Percentiles rank a stretch among this genome's conserved stretches.
Conservation (phyloP, 108 stramenopile species). For the Cyclostephanos invisitatus region DNA sequence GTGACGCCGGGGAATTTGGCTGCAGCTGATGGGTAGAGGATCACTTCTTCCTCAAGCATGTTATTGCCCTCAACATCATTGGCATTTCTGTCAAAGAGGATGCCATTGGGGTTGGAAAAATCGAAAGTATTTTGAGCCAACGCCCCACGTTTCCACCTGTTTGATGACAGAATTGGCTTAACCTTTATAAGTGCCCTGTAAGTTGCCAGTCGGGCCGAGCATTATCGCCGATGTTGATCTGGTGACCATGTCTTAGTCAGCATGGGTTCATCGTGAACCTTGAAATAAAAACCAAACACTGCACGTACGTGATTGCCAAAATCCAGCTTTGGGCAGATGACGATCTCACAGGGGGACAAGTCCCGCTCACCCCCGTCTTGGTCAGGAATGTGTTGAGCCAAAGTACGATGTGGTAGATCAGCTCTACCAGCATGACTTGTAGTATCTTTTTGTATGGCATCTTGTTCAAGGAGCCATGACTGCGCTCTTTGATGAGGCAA, state of each 20-base stretch:
- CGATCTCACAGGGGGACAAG: slow-evolving; percentile 20
- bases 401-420: slow-evolving; percentile 17
- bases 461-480: not conserved
- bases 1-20: too few relatives aligned
- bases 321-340: slow-evolving; percentile 11
- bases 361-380: slow-evolving; percentile 16
- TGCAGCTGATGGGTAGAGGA: too few relatives aligned
- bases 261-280: slow-evolving; percentile 22
- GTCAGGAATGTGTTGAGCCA: slow-evolving; percentile 34
- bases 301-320: slow-evolving; percentile 24
- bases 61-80: too few relatives aligned
- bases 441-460: slow-evolving; percentile 16
- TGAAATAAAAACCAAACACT: slow-evolving; percentile 28
- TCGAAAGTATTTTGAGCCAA: too few relatives aligned
- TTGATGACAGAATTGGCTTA: not conserved
- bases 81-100: too few relatives aligned
- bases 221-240: slow-evolving; percentile 19
- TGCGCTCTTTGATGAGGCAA: slow-evolving; percentile 16
- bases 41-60: too few relatives aligned
- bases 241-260: slow-evolving; percentile 16
- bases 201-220: slow-evolving; percentile 27
- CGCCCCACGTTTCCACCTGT: too few relatives aligned
- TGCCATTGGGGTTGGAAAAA: too few relatives aligned
- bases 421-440: slow-evolving; percentile 3
- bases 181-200: slow-evolving; percentile 37